Conservation (phyloP, 164 flowering plant genomes). For the Aristolochia contorta region DNA sequence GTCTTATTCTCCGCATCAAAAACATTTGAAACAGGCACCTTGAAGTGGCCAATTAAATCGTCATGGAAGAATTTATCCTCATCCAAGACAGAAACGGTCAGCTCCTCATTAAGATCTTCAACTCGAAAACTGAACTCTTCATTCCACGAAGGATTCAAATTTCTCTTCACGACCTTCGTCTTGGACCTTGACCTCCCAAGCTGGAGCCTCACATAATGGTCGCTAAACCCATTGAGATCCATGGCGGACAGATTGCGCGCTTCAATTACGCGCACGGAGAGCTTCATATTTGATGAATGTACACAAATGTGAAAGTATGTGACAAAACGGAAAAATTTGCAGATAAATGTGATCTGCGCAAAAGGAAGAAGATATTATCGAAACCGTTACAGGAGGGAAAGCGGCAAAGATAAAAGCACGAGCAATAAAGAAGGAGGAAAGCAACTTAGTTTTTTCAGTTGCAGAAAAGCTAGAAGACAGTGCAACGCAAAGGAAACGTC, state of each 20-base stretch:
- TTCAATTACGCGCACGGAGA: slow-evolving; percentile 59
- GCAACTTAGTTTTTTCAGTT: no score
- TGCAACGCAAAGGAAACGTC: no score
- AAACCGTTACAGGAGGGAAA: no score
- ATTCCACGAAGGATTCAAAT: slow-evolving; percentile 71
- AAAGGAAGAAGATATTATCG: no score
- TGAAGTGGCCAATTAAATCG: slow-evolving; percentile 71
- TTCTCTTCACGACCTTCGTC: slow-evolving; percentile 82
- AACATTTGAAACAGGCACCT: slow-evolving; percentile 47
- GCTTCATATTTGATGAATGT: slow-evolving; percentile 43
- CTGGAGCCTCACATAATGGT: slow-evolving; percentile 75
- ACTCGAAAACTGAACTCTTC: slow-evolving; percentile 75
- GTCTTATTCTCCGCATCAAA: slow-evolving; percentile 61
- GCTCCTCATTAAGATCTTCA: slow-evolving; percentile 74
- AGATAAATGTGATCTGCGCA: neutral
- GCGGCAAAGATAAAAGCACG: no score
- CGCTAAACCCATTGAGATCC: slow-evolving; percentile 80
- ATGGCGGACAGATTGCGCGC: slow-evolving; percentile 63
- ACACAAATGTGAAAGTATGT: neutral
- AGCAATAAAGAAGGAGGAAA: no score
- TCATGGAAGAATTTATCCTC: slow-evolving; percentile 87
- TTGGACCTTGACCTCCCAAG: slow-evolving; percentile 52
- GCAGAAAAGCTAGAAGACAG: no score
- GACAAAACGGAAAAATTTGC: neutral
- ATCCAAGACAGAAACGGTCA: slow-evolving; percentile 57